These are phyloP conservation scores for Ilyonectria sp. DNA, from an alignment of 2,329 filamentous ascomycete species.

Conservation along the genomic window DNA sequence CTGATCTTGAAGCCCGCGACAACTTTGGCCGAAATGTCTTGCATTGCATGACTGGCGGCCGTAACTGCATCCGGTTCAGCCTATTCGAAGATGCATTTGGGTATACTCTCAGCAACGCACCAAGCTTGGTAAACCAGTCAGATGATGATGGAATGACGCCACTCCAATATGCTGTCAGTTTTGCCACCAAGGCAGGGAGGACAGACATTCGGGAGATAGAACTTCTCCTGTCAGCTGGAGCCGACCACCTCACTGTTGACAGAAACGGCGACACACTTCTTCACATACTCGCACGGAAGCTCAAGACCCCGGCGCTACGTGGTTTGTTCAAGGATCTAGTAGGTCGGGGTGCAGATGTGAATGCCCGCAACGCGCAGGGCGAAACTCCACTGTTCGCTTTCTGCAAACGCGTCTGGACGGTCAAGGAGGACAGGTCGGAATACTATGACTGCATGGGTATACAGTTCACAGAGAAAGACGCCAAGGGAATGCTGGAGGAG, in stretches of 20 bases:
- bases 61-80: background rate
- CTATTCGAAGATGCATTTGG: slow-evolving; percentile 14
- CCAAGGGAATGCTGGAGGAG: slow-evolving; percentile 30
- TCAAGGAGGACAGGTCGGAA: too few relatives aligned
- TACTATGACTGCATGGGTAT: background rate
- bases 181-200: background rate
- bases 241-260: slow-evolving; percentile 34
- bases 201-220: slow-evolving; percentile 13
- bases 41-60: slow-evolving; percentile 37
- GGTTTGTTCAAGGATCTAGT: slow-evolving; percentile 39
- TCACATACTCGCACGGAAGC: slow-evolving; percentile 35
- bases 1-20: slow-evolving; percentile 44
- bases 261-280: slow-evolving; percentile 40
- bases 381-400: slow-evolving; percentile 45
- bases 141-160: slow-evolving; percentile 47
- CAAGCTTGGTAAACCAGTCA: slow-evolving; percentile 31
- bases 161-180: slow-evolving; percentile 38
- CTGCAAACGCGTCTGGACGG: background rate
- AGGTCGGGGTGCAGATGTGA: slow-evolving; percentile 39
- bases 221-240: slow-evolving; percentile 40
- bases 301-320: slow-evolving; percentile 8
- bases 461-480: background rate
- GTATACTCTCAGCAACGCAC: slow-evolving; percentile 16
- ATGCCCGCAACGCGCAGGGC: slow-evolving; percentile 43
- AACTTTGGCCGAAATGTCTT: slow-evolving; percentile 40